These are phyloP conservation scores for Austroboletus festivus DNA, from an alignment of 768 basidiomycete species.

Conservation along the genomic window DNA sequence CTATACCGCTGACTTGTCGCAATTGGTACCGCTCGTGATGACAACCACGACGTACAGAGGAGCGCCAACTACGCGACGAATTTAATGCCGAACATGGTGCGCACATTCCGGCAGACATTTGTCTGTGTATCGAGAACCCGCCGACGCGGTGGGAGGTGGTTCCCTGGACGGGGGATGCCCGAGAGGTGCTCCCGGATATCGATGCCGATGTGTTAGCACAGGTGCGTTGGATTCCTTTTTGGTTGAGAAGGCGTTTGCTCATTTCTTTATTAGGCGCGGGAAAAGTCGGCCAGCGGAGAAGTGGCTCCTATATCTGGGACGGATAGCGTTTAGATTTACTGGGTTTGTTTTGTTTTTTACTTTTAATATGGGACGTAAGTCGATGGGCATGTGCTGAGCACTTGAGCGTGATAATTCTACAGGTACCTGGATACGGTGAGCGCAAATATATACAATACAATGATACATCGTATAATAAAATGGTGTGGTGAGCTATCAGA, in stretches of 20 bases:
- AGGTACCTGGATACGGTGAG: too few relatives aligned
- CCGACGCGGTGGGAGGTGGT: slow-evolving; percentile 73
- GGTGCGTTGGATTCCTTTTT: slow-evolving; percentile 33
- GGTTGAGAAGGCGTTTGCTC: neutral
- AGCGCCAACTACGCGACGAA: slow-evolving; percentile 55
- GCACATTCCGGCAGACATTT: slow-evolving; percentile 76
- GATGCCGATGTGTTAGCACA: slow-evolving; percentile 55
- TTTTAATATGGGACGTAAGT: too few relatives aligned
- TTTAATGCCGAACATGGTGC: slow-evolving; percentile 75
- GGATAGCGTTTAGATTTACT: slow-evolving; percentile 24
- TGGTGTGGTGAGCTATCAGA: too few relatives aligned
- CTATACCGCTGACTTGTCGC: neutral
- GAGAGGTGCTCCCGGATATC: slow-evolving; percentile 62
- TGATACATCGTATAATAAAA: too few relatives aligned
- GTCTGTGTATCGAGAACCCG: slow-evolving; percentile 68
- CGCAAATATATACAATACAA: too few relatives aligned
- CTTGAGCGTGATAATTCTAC: too few relatives aligned
- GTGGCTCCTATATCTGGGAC: slow-evolving; percentile 11
- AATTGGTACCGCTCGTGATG: neutral
- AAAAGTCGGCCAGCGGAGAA: slow-evolving; percentile 19
- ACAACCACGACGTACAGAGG: slow-evolving; percentile 45
- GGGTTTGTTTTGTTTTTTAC: neutral
- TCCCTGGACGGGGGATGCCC: slow-evolving; percentile 50
- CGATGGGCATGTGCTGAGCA: too few relatives aligned
- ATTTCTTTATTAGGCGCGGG: slow-evolving; percentile 28